These are phyloP conservation scores for Allantophomopsis lycopodina DNA, from an alignment of 2,329 filamentous ascomycete species.

Conservation along the genomic window DNA sequence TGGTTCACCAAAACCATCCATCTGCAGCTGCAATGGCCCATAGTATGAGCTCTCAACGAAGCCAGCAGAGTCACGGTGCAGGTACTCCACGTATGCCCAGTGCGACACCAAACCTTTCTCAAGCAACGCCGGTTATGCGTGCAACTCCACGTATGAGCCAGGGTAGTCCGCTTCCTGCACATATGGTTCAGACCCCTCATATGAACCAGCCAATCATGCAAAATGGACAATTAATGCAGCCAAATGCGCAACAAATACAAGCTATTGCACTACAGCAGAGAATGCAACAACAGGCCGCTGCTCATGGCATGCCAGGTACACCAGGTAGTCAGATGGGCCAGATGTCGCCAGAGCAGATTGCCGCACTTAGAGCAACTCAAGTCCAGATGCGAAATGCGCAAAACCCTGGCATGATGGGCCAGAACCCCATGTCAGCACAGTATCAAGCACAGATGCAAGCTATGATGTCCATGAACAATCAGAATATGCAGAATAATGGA, in stretches of 20 bases:
- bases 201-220: conserved; percentile 40
- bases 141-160: conserved; percentile 49
- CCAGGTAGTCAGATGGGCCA: conserved; percentile 6
- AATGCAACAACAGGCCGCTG: conserved; percentile 21
- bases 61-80: conserved; percentile 48
- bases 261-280: conserved; percentile 12
- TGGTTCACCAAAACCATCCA: conserved; percentile 41
- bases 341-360: conserved; percentile 18
- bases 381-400: conserved; percentile 19
- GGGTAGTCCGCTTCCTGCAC: conserved; percentile 44
- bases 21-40: conserved; percentile 47
- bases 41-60: conserved; percentile 49
- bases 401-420: conserved; percentile 8
- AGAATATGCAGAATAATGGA: conserved; percentile 12
- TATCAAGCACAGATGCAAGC: conserved; percentile 11
- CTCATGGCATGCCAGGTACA: conserved; percentile 17
- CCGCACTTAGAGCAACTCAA: conserved; percentile 10
- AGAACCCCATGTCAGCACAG: conserved; percentile 7
- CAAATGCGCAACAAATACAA: conserved; percentile 19
- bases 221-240: conserved; percentile 16
- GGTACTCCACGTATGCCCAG: conserved; percentile 49
- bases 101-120: conserved; percentile 45
- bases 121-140: conserved; percentile 43
- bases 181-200: conserved; percentile 43
- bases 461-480: conserved; percentile 5